Percentiles rank a stretch among this genome's conserved stretches.
Evolutionary conservation across 176 grass and related monocot species (phyloP).

Genomic region (Poa pratensis): DNA sequence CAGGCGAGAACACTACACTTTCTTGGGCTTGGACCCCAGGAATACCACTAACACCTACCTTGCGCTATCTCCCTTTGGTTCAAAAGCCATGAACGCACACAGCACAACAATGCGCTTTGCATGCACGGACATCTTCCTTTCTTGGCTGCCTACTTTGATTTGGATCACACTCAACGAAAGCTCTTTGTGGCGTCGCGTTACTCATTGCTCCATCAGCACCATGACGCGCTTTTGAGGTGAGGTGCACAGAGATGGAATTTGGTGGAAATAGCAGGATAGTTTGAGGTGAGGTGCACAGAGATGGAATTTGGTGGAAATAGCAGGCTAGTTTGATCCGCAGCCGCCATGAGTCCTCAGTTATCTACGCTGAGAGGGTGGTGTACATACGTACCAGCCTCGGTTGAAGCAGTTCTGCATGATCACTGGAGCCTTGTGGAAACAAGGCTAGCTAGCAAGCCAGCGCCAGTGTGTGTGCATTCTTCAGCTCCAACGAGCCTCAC

Average conservation of each 20-base stretch:
- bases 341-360: neutral
- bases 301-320: neutral
- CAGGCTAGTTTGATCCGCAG: too few species aligned
- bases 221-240: conserved; percentile 27
- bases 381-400: neutral
- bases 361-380: neutral
- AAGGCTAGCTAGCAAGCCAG: conserved; percentile 1
- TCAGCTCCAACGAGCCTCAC: neutral
- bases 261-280: conserved; percentile 12
- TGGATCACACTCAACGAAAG: conserved; percentile 45
- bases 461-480: conserved; percentile 12
- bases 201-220: conserved; percentile 34
- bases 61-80: conserved; percentile 32
- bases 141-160: conserved; percentile 33
- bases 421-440: conserved; percentile 22
- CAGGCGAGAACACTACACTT: conserved; percentile 25
- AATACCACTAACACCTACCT: conserved; percentile 11
- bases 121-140: conserved; percentile 21
- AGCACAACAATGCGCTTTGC: conserved; percentile 37
- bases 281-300: neutral
- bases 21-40: conserved; percentile 33
- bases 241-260: neutral
- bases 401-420: neutral
- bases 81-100: conserved; percentile 50
- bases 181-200: conserved; percentile 26